These are phyloP conservation scores for Agapanthus africanus DNA, from an alignment of 106 monocot species.

Conservation along the genomic window DNA sequence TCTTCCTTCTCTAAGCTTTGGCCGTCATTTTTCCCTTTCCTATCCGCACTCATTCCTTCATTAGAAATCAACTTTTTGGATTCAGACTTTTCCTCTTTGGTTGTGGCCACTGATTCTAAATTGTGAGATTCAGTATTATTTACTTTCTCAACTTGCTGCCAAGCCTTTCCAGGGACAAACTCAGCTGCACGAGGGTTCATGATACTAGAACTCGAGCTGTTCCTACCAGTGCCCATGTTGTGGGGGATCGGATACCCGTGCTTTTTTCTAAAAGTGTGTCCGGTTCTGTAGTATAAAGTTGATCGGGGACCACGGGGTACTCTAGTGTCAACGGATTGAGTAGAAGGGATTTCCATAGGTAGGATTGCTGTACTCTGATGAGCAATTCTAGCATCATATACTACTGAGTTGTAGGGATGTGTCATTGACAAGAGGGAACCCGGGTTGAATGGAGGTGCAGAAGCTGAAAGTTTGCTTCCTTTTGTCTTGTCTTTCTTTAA, in stretches of 20 bases:
- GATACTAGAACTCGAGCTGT: slow-evolving; percentile 18
- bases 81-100: slow-evolving; percentile 13
- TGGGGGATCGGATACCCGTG: slow-evolving; percentile 24
- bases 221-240: slow-evolving; percentile 12
- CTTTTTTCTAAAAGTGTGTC: slow-evolving; percentile 50
- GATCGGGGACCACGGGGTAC: slow-evolving; percentile 70
- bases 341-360: slow-evolving; percentile 26
- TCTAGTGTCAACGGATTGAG: slow-evolving; percentile 43
- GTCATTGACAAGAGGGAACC: slow-evolving; percentile 42
- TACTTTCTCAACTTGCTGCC: slow-evolving; percentile 26
- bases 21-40: slow-evolving; percentile 27
- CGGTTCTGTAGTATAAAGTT: slow-evolving; percentile 48
- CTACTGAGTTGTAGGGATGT: slow-evolving; percentile 42
- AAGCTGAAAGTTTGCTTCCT: slow-evolving; percentile 86
- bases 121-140: slow-evolving; percentile 2
- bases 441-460: slow-evolving; percentile 88
- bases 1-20: slow-evolving; percentile 36
- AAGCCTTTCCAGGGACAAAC: slow-evolving; percentile 64
- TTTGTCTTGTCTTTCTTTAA: slow-evolving; percentile 26
- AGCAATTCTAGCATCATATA: slow-evolving; percentile 10
- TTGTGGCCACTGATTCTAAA: neutral
- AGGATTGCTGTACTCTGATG: slow-evolving; percentile 19
- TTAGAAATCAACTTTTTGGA: slow-evolving; percentile 16
- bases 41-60: slow-evolving; percentile 17
- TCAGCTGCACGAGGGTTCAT: slow-evolving; percentile 97